These are phyloP conservation scores for Eimeria praecox DNA, from an alignment of 169 alveolate genomes.

Conservation along the genomic window DNA sequence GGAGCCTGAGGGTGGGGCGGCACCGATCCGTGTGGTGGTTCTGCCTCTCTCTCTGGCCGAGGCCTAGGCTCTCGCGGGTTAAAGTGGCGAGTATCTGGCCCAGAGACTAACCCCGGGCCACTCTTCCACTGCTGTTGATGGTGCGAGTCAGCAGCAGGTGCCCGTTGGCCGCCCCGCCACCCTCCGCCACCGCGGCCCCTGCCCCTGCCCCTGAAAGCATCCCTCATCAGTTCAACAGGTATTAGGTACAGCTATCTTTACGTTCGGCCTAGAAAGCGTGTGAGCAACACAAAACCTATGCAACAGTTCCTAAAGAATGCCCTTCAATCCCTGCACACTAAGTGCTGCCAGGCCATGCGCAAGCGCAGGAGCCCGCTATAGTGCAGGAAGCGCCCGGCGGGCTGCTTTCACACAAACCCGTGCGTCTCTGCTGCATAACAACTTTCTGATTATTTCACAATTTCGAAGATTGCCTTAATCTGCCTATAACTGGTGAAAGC, in stretches of 20 bases:
- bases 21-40: slow-evolving; percentile 57
- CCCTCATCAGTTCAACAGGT: slow-evolving; percentile 65
- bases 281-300: slow-evolving; percentile 59
- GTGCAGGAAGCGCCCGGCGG: slow-evolving; percentile 73
- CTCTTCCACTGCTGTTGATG: slow-evolving; percentile 68
- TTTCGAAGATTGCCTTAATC: background rate
- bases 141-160: slow-evolving; percentile 36
- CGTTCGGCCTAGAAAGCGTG: slow-evolving; percentile 55
- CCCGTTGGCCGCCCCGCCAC: slow-evolving; percentile 71
- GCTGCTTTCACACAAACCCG: slow-evolving; percentile 42
- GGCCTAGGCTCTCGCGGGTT: slow-evolving; percentile 71
- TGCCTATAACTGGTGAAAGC: background rate
- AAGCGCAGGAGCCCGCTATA: slow-evolving; percentile 60
- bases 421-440: slow-evolving; percentile 54
- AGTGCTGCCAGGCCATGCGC: slow-evolving; percentile 67
- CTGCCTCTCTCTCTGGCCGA: slow-evolving; percentile 67
- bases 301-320: slow-evolving; percentile 56
- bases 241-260: slow-evolving; percentile 46
- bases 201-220: slow-evolving; percentile 74
- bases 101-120: slow-evolving; percentile 76
- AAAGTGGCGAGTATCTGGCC: slow-evolving; percentile 63
- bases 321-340: slow-evolving; percentile 70
- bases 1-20: slow-evolving; percentile 37
- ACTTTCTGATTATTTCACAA: slow-evolving; percentile 22
- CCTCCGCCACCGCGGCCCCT: slow-evolving; percentile 73